A percentile compares a stretch with the other conserved stretches of the same genome.
These are phyloP conservation scores for Aspergillus mulundensis DNA, from an alignment of 495 filamentous ascomycete species.

Conservation along the genomic window DNA sequence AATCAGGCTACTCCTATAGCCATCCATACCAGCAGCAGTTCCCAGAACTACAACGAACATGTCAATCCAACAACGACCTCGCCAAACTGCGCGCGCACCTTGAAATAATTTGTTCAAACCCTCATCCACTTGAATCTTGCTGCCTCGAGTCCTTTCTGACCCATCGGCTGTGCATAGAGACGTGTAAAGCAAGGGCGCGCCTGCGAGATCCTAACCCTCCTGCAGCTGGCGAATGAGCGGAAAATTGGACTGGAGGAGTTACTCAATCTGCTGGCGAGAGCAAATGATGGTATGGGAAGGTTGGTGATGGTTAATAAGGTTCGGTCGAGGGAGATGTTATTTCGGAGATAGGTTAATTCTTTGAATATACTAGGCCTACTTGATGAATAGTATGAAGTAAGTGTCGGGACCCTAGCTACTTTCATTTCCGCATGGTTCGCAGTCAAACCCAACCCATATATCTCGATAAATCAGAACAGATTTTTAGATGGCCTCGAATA, in stretches of 20 bases:
- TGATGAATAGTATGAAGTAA: no score
- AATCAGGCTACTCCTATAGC: background rate
- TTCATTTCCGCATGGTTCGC: no score
- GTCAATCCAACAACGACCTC: constrained; percentile 16
- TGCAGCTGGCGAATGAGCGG: constrained; percentile 28
- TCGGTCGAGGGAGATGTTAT: constrained; percentile 5
- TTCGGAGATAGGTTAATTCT: no score
- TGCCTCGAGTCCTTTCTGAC: constrained; percentile 19
- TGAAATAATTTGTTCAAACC: constrained; percentile 19
- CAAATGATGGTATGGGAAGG: constrained; percentile 23
- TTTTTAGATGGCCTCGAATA: no score
- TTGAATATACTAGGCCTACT: no score
- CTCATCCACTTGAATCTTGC: constrained; percentile 18
- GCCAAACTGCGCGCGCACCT: constrained; percentile 21
- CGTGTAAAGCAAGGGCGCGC: constrained; percentile 20
- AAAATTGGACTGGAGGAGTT: constrained; percentile 21
- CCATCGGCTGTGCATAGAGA: constrained; percentile 16
- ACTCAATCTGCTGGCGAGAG: constrained; percentile 21
- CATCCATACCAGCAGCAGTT: background rate
- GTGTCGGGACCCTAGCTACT: no score
- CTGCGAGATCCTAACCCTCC: constrained; percentile 23
- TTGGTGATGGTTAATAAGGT: constrained; percentile 31
- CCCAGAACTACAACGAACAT: constrained; percentile 13
- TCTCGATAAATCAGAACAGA: no score
- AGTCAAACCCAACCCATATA: no score